phyloP scores from a whole-genome alignment of 2,329 filamentous ascomycete genomes.

The Pestalotiopsis sp. region DNA sequence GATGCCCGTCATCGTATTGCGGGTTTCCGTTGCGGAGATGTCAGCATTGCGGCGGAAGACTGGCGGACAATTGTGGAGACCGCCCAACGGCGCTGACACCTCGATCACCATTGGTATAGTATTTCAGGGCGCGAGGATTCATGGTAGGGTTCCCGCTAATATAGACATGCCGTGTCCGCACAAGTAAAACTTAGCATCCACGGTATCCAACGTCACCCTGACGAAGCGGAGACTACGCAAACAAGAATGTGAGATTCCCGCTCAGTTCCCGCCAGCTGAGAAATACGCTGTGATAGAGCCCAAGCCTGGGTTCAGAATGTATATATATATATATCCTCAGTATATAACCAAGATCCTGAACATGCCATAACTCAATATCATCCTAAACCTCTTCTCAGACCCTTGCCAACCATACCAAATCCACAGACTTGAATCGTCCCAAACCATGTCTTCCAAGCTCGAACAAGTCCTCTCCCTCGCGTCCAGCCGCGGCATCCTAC shows the following conservation, averaged over 20 bases:
- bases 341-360: background rate
- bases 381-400: background rate
- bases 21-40: background rate
- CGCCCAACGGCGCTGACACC: background rate
- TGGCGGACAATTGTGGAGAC: constrained; percentile 7
- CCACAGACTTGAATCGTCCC: background rate
- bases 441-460: background rate
- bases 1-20: background rate
- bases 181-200: background rate
- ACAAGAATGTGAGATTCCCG: background rate
- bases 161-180: background rate
- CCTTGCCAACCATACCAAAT: background rate
- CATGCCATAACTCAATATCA: background rate
- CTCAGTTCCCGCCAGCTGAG: background rate
- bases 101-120: background rate
- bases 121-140: background rate
- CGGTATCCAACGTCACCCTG: background rate
- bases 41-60: background rate
- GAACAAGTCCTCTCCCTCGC: background rate
- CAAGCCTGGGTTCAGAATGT: background rate
- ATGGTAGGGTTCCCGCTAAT: background rate
- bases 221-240: background rate
- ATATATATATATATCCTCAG: background rate
- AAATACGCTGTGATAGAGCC: background rate
- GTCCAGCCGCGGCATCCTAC: background rate